phyloP scores from a whole-genome alignment of 169 alveolate species.

The Cryptosporidium bovis region DNA sequence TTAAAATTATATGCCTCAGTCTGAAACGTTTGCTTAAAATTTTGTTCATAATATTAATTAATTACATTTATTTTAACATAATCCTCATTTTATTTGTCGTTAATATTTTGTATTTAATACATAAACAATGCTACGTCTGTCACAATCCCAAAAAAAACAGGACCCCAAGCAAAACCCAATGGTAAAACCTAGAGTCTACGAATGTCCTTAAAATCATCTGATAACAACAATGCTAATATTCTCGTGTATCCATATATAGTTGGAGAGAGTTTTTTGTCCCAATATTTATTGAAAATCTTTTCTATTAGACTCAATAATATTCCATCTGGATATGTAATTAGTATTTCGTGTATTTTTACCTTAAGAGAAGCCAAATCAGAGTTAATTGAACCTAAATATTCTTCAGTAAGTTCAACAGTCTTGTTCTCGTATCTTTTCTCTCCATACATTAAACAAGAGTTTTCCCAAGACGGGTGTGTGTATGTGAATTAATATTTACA shows the following conservation, averaged over 20 bases:
- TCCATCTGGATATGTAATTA: constrained; percentile 40
- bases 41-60: no score
- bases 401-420: not conserved
- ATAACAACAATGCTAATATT: constrained; percentile 19
- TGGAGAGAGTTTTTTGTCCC: constrained; percentile 60
- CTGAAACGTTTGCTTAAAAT: no score
- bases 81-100: no score
- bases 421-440: constrained; percentile 2
- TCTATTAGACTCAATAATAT: constrained; percentile 36
- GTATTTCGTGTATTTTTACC: constrained; percentile 7
- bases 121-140: no score
- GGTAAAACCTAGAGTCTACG: constrained; percentile 55
- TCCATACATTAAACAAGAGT: not conserved
- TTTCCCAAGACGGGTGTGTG: no score
- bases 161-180: no score
- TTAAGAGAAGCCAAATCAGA: constrained; percentile 1
- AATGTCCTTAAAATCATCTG: constrained; percentile 28
- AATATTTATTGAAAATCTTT: constrained; percentile 10
- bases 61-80: no score
- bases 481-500: no score
- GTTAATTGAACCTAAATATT: not conserved
- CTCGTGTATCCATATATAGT: constrained; percentile 51
- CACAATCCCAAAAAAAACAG: no score
- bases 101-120: no score
- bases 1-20: no score